Evolutionary conservation across 441 rosid genomes (phyloP).

Genomic region (Erodium texanum): DNA sequence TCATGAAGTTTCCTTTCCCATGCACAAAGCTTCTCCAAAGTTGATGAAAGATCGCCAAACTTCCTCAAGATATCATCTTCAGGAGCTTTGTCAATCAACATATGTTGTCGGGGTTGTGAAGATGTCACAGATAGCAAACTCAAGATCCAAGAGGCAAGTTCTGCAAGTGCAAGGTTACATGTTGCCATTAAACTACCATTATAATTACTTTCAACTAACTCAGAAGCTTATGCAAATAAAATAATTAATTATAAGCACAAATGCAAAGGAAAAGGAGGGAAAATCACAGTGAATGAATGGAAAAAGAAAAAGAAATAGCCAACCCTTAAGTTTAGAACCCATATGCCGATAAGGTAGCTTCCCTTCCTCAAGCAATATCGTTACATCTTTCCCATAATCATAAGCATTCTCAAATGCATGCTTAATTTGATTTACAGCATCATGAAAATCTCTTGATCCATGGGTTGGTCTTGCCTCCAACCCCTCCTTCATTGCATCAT

Average conservation of each 20-base stretch:
- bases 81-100: conserved; percentile 11
- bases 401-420: conserved; percentile 18
- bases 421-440: conserved; percentile 21
- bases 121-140: conserved; percentile 8
- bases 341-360: conserved; percentile 22
- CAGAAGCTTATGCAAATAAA: too few relatives aligned
- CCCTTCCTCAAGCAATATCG: conserved; percentile 28
- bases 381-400: conserved; percentile 19
- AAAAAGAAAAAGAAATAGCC: neutral
- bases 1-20: conserved; percentile 35
- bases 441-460: conserved; percentile 18
- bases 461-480: conserved; percentile 7
- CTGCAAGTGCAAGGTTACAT: conserved; percentile 11
- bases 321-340: conserved; percentile 25
- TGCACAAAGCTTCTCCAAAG: conserved; percentile 29
- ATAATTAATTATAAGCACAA: too few relatives aligned
- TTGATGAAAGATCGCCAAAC: conserved; percentile 27
- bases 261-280: neutral
- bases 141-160: conserved; percentile 20
- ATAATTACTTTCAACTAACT: neutral
- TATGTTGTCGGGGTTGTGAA: neutral
- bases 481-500: neutral
- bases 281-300: neutral
- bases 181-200: neutral
- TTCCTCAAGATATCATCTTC: conserved; percentile 11